Conservation (phyloP, 2,329 filamentous ascomycete species). For the Claviceps digitariae region DNA sequence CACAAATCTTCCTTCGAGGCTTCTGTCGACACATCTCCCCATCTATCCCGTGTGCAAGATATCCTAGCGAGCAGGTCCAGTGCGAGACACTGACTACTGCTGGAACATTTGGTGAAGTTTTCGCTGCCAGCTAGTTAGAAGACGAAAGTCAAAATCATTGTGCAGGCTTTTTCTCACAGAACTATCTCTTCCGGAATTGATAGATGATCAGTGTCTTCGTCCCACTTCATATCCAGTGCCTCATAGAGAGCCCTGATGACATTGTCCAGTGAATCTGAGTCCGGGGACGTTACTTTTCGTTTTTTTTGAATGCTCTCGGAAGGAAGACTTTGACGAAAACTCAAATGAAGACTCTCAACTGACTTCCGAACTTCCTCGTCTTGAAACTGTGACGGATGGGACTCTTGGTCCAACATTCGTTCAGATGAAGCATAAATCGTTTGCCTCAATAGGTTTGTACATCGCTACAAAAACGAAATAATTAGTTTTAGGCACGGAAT, state of each 20-base stretch:
- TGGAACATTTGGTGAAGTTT: conserved; percentile 31
- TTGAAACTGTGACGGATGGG: conserved; percentile 17
- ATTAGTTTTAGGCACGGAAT: background rate
- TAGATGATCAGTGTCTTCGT: conserved; percentile 8
- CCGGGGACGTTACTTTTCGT: conserved; percentile 13
- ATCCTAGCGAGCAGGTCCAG: conserved; percentile 43
- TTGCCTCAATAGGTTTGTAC: conserved; percentile 16
- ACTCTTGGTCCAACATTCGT: conserved; percentile 11
- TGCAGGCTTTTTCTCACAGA: conserved; percentile 27
- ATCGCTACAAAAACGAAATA: conserved; percentile 13
- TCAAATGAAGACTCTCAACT: conserved; percentile 17
- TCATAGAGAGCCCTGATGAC: conserved; percentile 14
- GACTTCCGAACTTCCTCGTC: conserved; percentile 15
- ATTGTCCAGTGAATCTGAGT: conserved; percentile 9
- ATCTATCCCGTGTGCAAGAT: conserved; percentile 15
- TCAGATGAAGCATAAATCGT: conserved; percentile 10
- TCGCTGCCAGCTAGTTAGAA: conserved; percentile 17
- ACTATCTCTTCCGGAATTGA: conserved; percentile 24
- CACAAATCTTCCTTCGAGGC: conserved; percentile 6
- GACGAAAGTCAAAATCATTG: background rate
- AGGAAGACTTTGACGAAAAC: conserved; percentile 10
- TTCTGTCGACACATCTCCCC: background rate
- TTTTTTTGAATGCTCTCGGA: conserved; percentile 13
- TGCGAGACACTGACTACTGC: conserved; percentile 35
- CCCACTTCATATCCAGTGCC: conserved; percentile 14